Base-by-base conservation (phyloP, 2,329 filamentous ascomycete species). In the Raffaelea albimanens region DNA sequence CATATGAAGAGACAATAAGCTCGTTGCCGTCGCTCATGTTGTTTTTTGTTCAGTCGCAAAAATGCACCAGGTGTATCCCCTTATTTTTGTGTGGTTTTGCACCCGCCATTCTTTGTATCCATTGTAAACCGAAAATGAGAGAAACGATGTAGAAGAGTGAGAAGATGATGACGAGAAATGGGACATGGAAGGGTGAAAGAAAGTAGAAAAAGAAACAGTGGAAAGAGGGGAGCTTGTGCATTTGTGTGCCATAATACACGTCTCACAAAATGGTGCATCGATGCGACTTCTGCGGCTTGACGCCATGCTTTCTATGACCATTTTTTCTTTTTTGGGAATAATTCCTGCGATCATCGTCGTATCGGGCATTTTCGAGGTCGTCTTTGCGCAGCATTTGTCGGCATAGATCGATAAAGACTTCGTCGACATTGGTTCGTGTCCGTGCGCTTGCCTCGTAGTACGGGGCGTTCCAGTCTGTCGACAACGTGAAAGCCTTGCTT, bases 391-490 rank as follows among this genome's bases (percentile, higher is more conserved):
- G 79, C 67, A 94, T 88, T 63, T 93, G 87, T 51, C 86, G 77
- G 60, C 86, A 91, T 48, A 94, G 75, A 63, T 93, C 86, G 55
- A 87, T 69, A 65, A 95, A 95, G 42, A 90, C 87, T 62, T 95
- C 89, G 57, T 95, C 87, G 16, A 95, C 89, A 57, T 95, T 95
- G 53, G 85, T 86, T 59, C 83, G 75, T 57, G 86, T 82, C 53
- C 89, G 75, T 44, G 89, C 89, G 53, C 85, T 91, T 33, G 89
- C 85, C 68, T 95, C 89, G 61, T 95, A 95, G 63, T 95, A 95
- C 1, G 89, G 89, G 33, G 86, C 86, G 19, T 83, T 84, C 89
- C 89, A 95, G 59, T 77, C 78, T 60, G 93, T 87, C n/a, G 86
- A 89, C 53, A 94, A 77, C 29, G 83, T 77, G 61, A 95, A 95